phyloP scores from a whole-genome alignment of 2,329 filamentous ascomycete species.

The Hyphodiscus sp. region DNA sequence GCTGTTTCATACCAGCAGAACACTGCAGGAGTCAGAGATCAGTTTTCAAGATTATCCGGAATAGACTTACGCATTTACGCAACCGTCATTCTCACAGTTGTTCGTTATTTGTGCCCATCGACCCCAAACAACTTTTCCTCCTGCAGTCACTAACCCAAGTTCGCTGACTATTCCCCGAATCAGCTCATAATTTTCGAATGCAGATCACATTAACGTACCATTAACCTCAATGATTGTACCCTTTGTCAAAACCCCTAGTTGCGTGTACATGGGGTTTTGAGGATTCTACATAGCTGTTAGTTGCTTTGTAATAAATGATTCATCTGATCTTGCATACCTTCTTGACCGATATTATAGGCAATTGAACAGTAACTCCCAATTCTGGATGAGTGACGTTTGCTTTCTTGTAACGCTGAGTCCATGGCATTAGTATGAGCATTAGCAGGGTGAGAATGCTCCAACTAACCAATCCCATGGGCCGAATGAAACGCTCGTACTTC shows the following conservation, averaged over 20 bases:
- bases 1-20: slow-evolving; percentile 3
- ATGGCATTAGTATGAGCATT: not conserved
- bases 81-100: slow-evolving; percentile 20
- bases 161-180: slow-evolving; percentile 55
- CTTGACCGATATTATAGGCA: slow-evolving; percentile 69
- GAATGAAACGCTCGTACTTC: slow-evolving; percentile 63
- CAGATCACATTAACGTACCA: slow-evolving; percentile 3
- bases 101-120: slow-evolving; percentile 67
- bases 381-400: slow-evolving; percentile 66
- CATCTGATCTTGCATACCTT: slow-evolving; percentile 64
- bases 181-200: not conserved
- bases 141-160: slow-evolving; percentile 81
- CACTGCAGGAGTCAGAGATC: not conserved
- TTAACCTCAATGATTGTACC: slow-evolving; percentile 88
- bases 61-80: slow-evolving; percentile 25
- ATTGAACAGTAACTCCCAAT: slow-evolving; percentile 78
- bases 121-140: slow-evolving; percentile 91
- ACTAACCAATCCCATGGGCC: slow-evolving; percentile 59
- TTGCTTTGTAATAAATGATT: slow-evolving; percentile 53
- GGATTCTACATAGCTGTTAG: slow-evolving; percentile 69
- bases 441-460: not conserved
- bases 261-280: slow-evolving; percentile 84
- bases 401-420: slow-evolving; percentile 42
- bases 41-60: slow-evolving; percentile 29
- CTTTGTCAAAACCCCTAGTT: slow-evolving; percentile 83